A percentile compares a stretch with the other conserved stretches of the same genome.
phyloP scores from a whole-genome alignment of 2,329 filamentous ascomycete species.

The Aspergillus sclerotialis region DNA sequence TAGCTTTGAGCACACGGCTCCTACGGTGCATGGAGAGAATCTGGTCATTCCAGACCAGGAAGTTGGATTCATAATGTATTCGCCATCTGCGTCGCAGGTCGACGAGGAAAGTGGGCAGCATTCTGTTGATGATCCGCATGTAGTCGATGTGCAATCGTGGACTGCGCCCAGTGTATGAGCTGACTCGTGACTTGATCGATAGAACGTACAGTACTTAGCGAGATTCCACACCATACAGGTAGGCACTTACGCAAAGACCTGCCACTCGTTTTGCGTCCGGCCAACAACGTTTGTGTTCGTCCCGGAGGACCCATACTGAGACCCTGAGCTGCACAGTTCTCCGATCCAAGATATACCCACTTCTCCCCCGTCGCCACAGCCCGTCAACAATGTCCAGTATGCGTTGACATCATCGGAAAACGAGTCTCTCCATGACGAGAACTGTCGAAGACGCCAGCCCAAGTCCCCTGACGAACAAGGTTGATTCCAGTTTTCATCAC shows the following conservation, averaged over 20 bases:
- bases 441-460: conserved; percentile 50
- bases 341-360: conserved; percentile 79
- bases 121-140: conserved; percentile 50
- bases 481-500: conserved; percentile 32
- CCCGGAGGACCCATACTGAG: conserved; percentile 10
- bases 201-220: too few species aligned
- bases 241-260: conserved; percentile 64
- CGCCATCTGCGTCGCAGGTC: conserved; percentile 62
- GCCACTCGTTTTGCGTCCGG: conserved; percentile 78
- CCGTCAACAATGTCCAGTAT: conserved; percentile 84
- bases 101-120: conserved; percentile 68
- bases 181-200: conserved; percentile 65
- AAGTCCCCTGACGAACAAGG: conserved; percentile 11
- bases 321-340: conserved; percentile 56
- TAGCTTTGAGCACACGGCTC: conserved; percentile 81
- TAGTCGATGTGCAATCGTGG: conserved; percentile 44
- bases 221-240: background rate
- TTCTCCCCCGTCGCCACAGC: conserved; percentile 69
- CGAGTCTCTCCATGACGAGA: conserved; percentile 75
- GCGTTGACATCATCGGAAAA: conserved; percentile 73
- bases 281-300: conserved; percentile 89
- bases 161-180: conserved; percentile 93
- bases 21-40: conserved; percentile 79
- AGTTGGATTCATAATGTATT: conserved; percentile 51
- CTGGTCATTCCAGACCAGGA: conserved; percentile 61